These are phyloP conservation scores for Nothophytophthora sp. DNA, from an alignment of 352 stramenopile genomes.

Conservation along the genomic window DNA sequence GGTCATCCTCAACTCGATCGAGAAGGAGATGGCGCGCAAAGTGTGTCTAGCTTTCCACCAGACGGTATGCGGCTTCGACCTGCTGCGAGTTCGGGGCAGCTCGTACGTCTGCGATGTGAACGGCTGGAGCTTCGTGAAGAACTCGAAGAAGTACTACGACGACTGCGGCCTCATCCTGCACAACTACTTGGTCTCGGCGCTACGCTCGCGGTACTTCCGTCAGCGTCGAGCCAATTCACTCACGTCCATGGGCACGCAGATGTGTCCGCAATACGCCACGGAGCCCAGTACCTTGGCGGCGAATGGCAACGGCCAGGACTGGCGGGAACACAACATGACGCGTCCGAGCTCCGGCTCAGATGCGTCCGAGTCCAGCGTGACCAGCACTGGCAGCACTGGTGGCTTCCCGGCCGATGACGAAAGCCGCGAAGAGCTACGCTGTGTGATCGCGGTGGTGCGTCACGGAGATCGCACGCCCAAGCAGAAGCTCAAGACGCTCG, in stretches of 20 bases:
- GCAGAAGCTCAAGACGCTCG: conserved; percentile 97
- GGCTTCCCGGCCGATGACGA: conserved; percentile 54
- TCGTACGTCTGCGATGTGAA: conserved; percentile 99
- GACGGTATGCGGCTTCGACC: conserved; percentile 99
- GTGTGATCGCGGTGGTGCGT: conserved; percentile 98
- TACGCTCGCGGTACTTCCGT: conserved; percentile 81
- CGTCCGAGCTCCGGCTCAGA: conserved; percentile 68
- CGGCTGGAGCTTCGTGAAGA: conserved; percentile 99
- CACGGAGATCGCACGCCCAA: conserved; percentile 99
- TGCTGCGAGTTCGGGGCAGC: conserved; percentile 92
- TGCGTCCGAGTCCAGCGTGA: conserved; percentile 69
- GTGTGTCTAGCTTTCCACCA: conserved; percentile 96
- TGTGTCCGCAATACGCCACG: conserved; percentile 82
- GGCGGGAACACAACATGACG: conserved; percentile 37
- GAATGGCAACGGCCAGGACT: conserved; percentile 20
- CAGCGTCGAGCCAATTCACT: conserved; percentile 63
- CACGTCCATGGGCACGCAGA: conserved; percentile 43
- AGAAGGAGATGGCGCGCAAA: conserved; percentile 99
- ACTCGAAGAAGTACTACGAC: conserved; percentile 99
- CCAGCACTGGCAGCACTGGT: conserved; percentile 49
- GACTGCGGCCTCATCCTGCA: conserved; percentile 96
- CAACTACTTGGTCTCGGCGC: conserved; percentile 85
- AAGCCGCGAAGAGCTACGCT: conserved; percentile 96
- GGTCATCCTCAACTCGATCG: conserved; percentile 97
- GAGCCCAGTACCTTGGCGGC: conserved; percentile 37